A percentile compares a stretch with the other conserved stretches of the same genome.
Conservation (phyloP, 2,329 filamentous ascomycete genomes). For the Phyllosticta citriasiana region DNA sequence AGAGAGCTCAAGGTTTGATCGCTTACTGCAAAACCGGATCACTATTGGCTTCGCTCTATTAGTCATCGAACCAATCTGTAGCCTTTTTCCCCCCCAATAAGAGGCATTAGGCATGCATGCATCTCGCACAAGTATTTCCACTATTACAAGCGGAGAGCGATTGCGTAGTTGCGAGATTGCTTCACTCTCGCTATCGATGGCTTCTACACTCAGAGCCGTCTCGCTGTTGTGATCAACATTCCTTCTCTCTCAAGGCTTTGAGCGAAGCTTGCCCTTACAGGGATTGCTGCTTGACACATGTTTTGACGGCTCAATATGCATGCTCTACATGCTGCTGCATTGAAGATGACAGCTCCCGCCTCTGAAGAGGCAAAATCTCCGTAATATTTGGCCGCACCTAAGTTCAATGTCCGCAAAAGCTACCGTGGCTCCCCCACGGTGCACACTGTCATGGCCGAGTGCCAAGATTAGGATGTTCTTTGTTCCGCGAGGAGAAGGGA, state of each 20-base stretch:
- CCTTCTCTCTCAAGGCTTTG: background rate
- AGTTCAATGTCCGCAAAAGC: background rate
- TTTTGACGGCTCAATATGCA: background rate
- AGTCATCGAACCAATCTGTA: too few relatives aligned
- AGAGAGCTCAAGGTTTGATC: too few relatives aligned
- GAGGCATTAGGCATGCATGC: too few relatives aligned
- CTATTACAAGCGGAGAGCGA: background rate
- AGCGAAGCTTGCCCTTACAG: background rate
- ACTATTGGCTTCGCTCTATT: too few relatives aligned
- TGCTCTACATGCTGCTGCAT: background rate
- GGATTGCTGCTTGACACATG: background rate
- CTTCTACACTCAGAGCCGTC: background rate
- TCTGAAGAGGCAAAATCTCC: background rate
- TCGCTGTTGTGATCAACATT: background rate
- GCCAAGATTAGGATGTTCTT: background rate
- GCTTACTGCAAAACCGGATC: too few relatives aligned
- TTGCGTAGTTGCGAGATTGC: background rate
- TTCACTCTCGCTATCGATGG: background rate
- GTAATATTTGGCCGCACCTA: background rate
- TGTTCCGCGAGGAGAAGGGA: background rate
- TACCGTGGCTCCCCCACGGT: background rate
- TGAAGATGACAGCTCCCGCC: background rate
- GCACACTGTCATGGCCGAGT: background rate
- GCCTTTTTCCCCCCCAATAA: too few relatives aligned
- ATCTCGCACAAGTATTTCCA: too few relatives aligned